phyloP scores from a whole-genome alignment of 1,139 yeast genomes.

The Lodderomyces oxycetoniae region DNA sequence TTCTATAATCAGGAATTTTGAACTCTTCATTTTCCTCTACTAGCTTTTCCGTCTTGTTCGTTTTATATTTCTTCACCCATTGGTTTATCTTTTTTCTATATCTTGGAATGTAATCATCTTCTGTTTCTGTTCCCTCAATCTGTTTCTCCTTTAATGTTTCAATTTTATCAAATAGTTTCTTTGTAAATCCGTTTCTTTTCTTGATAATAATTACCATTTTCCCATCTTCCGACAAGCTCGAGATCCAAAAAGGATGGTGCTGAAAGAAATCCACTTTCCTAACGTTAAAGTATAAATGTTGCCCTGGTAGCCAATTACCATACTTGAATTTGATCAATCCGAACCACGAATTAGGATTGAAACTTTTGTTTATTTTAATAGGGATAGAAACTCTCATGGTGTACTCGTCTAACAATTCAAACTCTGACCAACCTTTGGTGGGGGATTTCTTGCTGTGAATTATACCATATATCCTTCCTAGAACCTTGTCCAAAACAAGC shows the following conservation, averaged over 20 bases:
- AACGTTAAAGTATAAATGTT: conserved; percentile 41
- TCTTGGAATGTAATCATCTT: conserved; percentile 4
- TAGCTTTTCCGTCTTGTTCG: background rate
- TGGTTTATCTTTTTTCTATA: conserved; percentile 4
- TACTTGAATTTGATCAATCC: conserved; percentile 30
- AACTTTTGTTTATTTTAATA: conserved; percentile 19
- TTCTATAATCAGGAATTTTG: conserved; percentile 9
- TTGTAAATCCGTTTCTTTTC: conserved; percentile 43
- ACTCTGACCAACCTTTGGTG: conserved; percentile 35
- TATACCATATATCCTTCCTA: conserved; percentile 26
- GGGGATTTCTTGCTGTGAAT: conserved; percentile 36
- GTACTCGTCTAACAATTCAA: conserved; percentile 38
- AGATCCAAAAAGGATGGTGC: conserved; percentile 47
- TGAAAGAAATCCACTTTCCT: conserved; percentile 34
- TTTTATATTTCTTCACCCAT: background rate
- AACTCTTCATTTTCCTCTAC: conserved; percentile 1
- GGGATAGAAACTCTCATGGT: conserved; percentile 40
- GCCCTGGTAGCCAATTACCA: conserved; percentile 47
- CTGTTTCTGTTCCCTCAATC: conserved; percentile 14
- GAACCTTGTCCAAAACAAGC: conserved; percentile 42
- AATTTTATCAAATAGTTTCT: conserved; percentile 22
- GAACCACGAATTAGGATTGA: conserved; percentile 25
- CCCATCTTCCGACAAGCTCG: conserved; percentile 34
- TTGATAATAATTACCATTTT: conserved; percentile 38
- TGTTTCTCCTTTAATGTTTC: conserved; percentile 13